Evolutionary conservation across 2,329 filamentous ascomycete genomes (phyloP).

Genomic region (Diaporthe nobilis): DNA sequence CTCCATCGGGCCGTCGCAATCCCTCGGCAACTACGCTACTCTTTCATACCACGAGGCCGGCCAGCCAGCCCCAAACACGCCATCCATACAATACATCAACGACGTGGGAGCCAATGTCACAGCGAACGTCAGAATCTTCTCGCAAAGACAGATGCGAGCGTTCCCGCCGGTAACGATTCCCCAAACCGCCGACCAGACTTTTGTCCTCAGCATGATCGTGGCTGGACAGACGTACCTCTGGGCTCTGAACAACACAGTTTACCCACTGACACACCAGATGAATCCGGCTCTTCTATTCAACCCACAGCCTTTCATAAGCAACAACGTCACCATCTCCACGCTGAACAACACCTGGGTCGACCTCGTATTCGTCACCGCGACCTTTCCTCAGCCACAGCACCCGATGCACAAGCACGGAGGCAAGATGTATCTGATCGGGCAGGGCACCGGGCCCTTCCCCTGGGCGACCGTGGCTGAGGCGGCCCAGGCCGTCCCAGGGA

Average conservation of each 20-base stretch:
- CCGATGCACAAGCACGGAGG: conserved; percentile 76
- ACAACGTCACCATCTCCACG: conserved; percentile 65
- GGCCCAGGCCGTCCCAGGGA: conserved; percentile 57
- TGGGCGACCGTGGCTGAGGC: conserved; percentile 70
- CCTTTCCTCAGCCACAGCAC: conserved; percentile 66
- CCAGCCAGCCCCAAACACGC: conserved; percentile 42
- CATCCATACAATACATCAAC: conserved; percentile 61
- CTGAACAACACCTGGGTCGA: conserved; percentile 67
- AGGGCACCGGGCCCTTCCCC: conserved; percentile 63
- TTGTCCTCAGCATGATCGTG: conserved; percentile 57
- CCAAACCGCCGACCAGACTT: conserved; percentile 59
- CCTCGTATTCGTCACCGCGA: conserved; percentile 63
- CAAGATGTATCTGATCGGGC: conserved; percentile 71
- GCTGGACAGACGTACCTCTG: conserved; percentile 64
- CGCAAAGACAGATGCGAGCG: conserved; percentile 58
- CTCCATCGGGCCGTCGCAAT: conserved; percentile 64
- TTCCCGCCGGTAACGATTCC: conserved; percentile 63
- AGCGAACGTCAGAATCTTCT: conserved; percentile 58
- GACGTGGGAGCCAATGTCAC: conserved; percentile 61
- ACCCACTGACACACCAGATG: conserved; percentile 54
- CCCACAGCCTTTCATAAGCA: conserved; percentile 50
- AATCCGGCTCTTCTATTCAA: conserved; percentile 62
- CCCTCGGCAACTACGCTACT: conserved; percentile 66
- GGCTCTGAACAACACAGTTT: conserved; percentile 64
- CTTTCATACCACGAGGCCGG: conserved; percentile 56